Conservation (phyloP, 768 basidiomycete species). For the Naematelia aurantialba region DNA sequence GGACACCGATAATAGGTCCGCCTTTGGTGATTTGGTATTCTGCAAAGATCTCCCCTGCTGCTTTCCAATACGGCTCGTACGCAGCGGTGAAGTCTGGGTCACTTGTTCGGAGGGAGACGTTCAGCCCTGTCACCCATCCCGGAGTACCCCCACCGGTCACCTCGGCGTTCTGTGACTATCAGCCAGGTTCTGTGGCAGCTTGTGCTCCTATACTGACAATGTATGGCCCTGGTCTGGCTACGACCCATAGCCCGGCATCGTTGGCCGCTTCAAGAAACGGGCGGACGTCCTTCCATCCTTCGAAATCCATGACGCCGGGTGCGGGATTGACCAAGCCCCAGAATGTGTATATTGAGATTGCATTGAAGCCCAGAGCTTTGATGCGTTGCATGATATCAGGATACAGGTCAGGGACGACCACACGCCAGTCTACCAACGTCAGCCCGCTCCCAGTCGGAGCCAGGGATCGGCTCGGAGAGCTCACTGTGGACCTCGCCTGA, state of each 20-base stretch:
- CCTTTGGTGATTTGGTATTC: constrained; percentile 18
- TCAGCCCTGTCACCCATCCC: constrained; percentile 15
- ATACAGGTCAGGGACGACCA: constrained; percentile 77
- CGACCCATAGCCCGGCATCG: constrained; percentile 70
- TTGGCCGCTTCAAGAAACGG: constrained; percentile 72
- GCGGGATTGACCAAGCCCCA: constrained; percentile 73
- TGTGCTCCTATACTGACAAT: constrained; percentile 49
- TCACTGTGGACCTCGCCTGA: constrained; percentile 73
- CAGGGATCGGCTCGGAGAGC: background rate
- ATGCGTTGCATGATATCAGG: constrained; percentile 74
- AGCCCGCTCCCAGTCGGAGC: background rate
- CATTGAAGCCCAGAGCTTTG: constrained; percentile 76
- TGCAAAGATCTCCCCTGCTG: constrained; percentile 11
- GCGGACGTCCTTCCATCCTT: constrained; percentile 64
- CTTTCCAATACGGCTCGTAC: constrained; percentile 13
- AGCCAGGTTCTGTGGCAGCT: too few relatives aligned
- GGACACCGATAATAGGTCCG: constrained; percentile 21
- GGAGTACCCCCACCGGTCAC: constrained; percentile 56
- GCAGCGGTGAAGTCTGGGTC: constrained; percentile 9
- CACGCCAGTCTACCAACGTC: constrained; percentile 57
- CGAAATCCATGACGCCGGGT: constrained; percentile 68
- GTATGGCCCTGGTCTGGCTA: constrained; percentile 65
- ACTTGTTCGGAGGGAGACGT: background rate
- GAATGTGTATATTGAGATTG: constrained; percentile 49
- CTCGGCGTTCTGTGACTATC: constrained; percentile 27